These are phyloP conservation scores for Hyaloscypha hepaticicola DNA, from an alignment of 495 filamentous ascomycete genomes.

Conservation along the genomic window DNA sequence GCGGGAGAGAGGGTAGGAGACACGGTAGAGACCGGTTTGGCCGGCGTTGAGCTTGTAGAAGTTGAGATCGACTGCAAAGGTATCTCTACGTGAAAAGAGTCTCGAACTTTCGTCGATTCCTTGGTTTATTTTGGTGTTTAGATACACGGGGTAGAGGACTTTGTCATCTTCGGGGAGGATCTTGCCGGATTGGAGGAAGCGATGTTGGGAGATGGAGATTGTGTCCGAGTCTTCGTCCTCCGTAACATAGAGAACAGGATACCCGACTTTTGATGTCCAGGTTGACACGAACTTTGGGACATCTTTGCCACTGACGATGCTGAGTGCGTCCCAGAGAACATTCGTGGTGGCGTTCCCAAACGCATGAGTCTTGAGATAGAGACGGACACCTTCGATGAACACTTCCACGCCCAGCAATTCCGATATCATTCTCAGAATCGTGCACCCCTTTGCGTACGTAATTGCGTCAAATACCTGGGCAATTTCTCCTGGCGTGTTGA, in stretches of 20 bases:
- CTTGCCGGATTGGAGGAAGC: constrained; percentile 65
- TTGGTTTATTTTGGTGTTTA: constrained; percentile 58
- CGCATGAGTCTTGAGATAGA: constrained; percentile 18
- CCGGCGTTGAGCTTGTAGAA: constrained; percentile 91
- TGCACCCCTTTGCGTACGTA: constrained; percentile 24
- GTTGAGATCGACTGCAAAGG: constrained; percentile 57
- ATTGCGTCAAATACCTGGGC: constrained; percentile 25
- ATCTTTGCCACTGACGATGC: constrained; percentile 15
- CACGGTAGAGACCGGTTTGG: constrained; percentile 86
- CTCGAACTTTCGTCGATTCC: constrained; percentile 52
- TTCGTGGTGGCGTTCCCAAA: constrained; percentile 25
- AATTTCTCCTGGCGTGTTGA: neutral
- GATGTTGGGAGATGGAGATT: constrained; percentile 60
- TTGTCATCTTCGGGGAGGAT: constrained; percentile 60
- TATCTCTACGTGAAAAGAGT: constrained; percentile 37
- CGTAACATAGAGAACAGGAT: constrained; percentile 61
- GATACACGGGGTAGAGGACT: constrained; percentile 57
- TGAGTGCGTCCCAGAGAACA: constrained; percentile 22
- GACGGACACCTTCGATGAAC: constrained; percentile 22
- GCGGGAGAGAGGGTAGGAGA: constrained; percentile 78
- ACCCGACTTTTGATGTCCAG: constrained; percentile 70
- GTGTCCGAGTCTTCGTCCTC: constrained; percentile 38
- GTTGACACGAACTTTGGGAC: constrained; percentile 54
- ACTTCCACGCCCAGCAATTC: constrained; percentile 16
- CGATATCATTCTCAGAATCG: constrained; percentile 24